Base-by-base conservation (phyloP, 345 rosid species). In the Linum lewisii region DNA sequence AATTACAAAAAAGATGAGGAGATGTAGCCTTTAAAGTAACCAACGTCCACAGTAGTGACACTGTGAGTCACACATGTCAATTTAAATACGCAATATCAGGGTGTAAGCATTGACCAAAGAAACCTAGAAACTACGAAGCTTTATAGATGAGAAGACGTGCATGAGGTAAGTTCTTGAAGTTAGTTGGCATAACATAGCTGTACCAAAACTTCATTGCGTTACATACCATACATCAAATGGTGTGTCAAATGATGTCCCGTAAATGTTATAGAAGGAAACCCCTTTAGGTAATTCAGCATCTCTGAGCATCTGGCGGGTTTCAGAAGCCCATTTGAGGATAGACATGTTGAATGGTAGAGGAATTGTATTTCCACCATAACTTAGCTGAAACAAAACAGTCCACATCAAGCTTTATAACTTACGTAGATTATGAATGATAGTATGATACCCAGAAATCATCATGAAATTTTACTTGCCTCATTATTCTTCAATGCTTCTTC, bases 141-240 rank as follows among this genome's bases (percentile, higher is more conserved):
- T 24, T 24, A 14, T 42, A 11, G 47, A 42, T 16, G 47, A 11
- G 47, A 16, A 29, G 54, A 54, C 16, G n/a, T 15, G 6, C 20
- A 24, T 15, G 24, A 51, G 10, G 57, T 5, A 15, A 37, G 22
- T 24, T 56, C 20, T 61, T 51, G 37, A 38, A 57, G 24, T 47
- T 56, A 20, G n/a, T 58, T 23, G 61, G 25, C 18, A 25, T 25
- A 21, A 29, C 21, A n/a, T 60, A 55, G 22, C 13, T 15, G 9
- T 14, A 3, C 59, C 24, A 37, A 32, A 16, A 44, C 34, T 45
- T 0, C 21, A 34, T 59, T 64, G 21, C 36, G 21, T 38, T 57
- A 66, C 81, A 57, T 83, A 90, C 95, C 93, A 70, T 66, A 87
- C 93, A 71, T 90, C 85, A 24, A 90, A 90, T 58, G 90, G 93